phyloP scores from a whole-genome alignment of 2,329 filamentous ascomycete genomes.

The Cladosporium oxysporum region DNA sequence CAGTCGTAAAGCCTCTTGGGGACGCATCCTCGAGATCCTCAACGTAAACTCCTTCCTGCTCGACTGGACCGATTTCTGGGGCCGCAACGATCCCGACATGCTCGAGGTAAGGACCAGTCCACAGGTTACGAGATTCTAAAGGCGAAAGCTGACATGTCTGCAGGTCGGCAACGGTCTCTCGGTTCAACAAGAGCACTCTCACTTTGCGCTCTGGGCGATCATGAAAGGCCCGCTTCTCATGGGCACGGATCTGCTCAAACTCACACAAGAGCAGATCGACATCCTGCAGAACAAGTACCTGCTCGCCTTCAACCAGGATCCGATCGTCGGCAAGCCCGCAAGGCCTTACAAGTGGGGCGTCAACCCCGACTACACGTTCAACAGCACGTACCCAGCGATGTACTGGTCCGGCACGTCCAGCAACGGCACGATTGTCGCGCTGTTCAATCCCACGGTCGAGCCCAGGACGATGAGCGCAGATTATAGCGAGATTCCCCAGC shows the following conservation, averaged over 20 bases:
- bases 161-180: constrained; percentile 41
- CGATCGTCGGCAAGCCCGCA: constrained; percentile 46
- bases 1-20: constrained; percentile 21
- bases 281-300: constrained; percentile 53
- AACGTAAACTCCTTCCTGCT: constrained; percentile 42
- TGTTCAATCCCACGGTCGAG: constrained; percentile 48
- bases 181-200: constrained; percentile 46
- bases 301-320: constrained; percentile 53
- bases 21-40: constrained; percentile 36
- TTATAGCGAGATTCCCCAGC: constrained; percentile 49
- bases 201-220: constrained; percentile 53
- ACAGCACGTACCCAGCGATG: constrained; percentile 51
- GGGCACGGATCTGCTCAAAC: constrained; percentile 46
- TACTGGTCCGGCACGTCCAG: constrained; percentile 51
- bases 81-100: constrained; percentile 44
- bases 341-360: constrained; percentile 50
- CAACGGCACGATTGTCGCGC: constrained; percentile 49
- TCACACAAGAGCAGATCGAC: constrained; percentile 46
- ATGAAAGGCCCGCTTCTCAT: constrained; percentile 52
- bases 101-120: constrained; percentile 31
- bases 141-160: neutral
- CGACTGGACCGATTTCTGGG: constrained; percentile 41
- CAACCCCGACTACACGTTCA: constrained; percentile 54
- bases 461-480: constrained; percentile 40
- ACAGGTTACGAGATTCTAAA: neutral